Percentiles rank a stretch among this genome's conserved stretches.
These are phyloP conservation scores for Wickerhamomyces canadensis DNA, from an alignment of 805 yeast genomes.

Conservation along the genomic window DNA sequence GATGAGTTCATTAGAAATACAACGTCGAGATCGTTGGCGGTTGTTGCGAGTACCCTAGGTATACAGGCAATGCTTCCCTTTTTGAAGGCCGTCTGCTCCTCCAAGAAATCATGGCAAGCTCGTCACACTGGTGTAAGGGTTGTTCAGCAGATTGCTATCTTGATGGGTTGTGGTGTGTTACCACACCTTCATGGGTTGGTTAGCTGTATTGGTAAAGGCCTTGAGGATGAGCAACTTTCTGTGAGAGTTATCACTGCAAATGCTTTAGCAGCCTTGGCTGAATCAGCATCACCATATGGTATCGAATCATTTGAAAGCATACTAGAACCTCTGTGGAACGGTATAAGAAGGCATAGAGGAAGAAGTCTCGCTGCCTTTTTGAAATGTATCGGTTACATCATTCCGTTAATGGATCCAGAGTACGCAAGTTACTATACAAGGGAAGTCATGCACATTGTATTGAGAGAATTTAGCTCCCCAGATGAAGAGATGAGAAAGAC, in stretches of 20 bases:
- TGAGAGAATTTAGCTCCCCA: constrained; percentile 71
- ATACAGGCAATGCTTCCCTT: constrained; percentile 70
- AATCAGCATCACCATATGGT: constrained; percentile 81
- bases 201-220: constrained; percentile 48
- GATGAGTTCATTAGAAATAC: constrained; percentile 78
- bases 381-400: constrained; percentile 69
- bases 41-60: constrained; percentile 77
- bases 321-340: constrained; percentile 76
- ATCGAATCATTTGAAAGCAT: constrained; percentile 72
- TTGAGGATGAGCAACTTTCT: constrained; percentile 62
- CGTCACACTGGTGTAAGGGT: constrained; percentile 77
- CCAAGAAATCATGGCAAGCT: constrained; percentile 75
- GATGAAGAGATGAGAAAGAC: constrained; percentile 84
- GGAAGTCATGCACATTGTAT: constrained; percentile 61
- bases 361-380: constrained; percentile 69
- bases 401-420: constrained; percentile 85
- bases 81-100: constrained; percentile 68
- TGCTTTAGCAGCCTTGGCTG: constrained; percentile 72
- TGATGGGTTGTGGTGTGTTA: constrained; percentile 65
- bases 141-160: constrained; percentile 67
- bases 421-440: constrained; percentile 72
- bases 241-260: constrained; percentile 68
- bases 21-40: constrained; percentile 77
- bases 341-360: constrained; percentile 73
- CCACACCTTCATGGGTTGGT: constrained; percentile 69